Percentiles rank a stretch among this genome's conserved stretches.
phyloP scores from a whole-genome alignment of 768 basidiomycete genomes.

The Bullera alba region DNA sequence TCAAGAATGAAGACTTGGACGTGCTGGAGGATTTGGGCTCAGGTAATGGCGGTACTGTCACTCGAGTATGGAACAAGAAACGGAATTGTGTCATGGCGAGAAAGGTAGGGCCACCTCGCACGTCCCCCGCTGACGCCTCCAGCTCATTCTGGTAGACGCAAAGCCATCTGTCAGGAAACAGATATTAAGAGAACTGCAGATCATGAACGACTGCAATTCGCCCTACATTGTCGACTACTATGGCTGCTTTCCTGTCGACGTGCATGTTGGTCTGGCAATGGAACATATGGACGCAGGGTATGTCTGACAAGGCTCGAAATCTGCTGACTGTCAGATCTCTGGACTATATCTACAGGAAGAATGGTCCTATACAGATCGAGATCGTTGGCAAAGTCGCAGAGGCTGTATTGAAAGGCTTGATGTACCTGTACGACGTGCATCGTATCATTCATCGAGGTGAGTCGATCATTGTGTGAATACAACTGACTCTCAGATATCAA shows the following conservation, averaged over 20 bases:
- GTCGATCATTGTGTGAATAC: conserved; percentile 31
- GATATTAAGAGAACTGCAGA: conserved; percentile 93
- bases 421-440: conserved; percentile 83
- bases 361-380: conserved; percentile 85
- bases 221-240: conserved; percentile 93
- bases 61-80: conserved; percentile 86
- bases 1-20: conserved; percentile 78
- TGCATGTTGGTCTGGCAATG: conserved; percentile 99
- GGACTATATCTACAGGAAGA: conserved; percentile 92
- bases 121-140: neutral
- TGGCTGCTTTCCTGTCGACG: conserved; percentile 92
- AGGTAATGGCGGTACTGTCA: conserved; percentile 96
- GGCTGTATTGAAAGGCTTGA: conserved; percentile 87
- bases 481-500: conserved; percentile 73
- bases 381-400: conserved; percentile 90
- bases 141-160: conserved; percentile 46
- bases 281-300: conserved; percentile 56
- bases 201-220: conserved; percentile 96
- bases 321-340: conserved; percentile 54
- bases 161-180: conserved; percentile 95
- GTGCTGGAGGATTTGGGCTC: conserved; percentile 85
- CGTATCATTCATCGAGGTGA: conserved; percentile 94
- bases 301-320: conserved; percentile 6
- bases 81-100: conserved; percentile 94
- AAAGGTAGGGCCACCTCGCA: conserved; percentile 58